A percentile compares a stretch with the other conserved stretches of the same genome.
These are phyloP conservation scores for Termitomyces sp. DNA, from an alignment of 768 basidiomycete genomes.

Conservation along the genomic window DNA sequence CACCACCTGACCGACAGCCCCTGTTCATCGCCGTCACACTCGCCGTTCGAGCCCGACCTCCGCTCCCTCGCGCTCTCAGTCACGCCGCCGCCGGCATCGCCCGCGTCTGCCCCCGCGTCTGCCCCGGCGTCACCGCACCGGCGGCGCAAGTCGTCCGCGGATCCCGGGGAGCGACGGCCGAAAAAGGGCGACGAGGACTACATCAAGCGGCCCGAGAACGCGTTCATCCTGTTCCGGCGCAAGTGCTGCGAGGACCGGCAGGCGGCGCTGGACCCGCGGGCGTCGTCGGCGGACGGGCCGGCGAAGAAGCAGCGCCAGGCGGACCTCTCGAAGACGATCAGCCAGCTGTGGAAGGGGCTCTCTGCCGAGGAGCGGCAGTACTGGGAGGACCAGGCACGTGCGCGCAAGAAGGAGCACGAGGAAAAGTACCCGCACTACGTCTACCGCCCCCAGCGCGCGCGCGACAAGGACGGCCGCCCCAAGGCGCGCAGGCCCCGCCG, in stretches of 20 bases:
- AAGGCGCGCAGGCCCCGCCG: slow-evolving; percentile 6
- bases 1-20: slow-evolving; percentile 64
- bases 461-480: slow-evolving; percentile 48
- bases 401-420: slow-evolving; percentile 78
- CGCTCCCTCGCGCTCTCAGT: slow-evolving; percentile 42
- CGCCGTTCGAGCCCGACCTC: slow-evolving; percentile 73
- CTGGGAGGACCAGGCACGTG: slow-evolving; percentile 76
- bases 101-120: slow-evolving; percentile 22
- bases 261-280: slow-evolving; percentile 14
- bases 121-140: slow-evolving; percentile 29
- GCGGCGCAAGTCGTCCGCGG: slow-evolving; percentile 46
- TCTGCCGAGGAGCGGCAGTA: slow-evolving; percentile 58
- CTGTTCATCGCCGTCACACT: slow-evolving; percentile 59
- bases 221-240: slow-evolving; percentile 80
- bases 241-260: slow-evolving; percentile 73
- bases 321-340: slow-evolving; percentile 78
- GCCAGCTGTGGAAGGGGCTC: slow-evolving; percentile 74
- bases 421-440: slow-evolving; percentile 72
- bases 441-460: slow-evolving; percentile 66
- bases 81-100: slow-evolving; percentile 25
- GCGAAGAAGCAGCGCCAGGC: slow-evolving; percentile 65
- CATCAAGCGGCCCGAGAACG: slow-evolving; percentile 80
- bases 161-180: slow-evolving; percentile 49
- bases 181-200: slow-evolving; percentile 79
- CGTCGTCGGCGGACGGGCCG: slow-evolving; percentile 24